A percentile compares a stretch with the other conserved stretches of the same genome.
These are phyloP conservation scores for Talaromyces sp. DNA, from an alignment of 2,329 filamentous ascomycete genomes.

Conservation along the genomic window DNA sequence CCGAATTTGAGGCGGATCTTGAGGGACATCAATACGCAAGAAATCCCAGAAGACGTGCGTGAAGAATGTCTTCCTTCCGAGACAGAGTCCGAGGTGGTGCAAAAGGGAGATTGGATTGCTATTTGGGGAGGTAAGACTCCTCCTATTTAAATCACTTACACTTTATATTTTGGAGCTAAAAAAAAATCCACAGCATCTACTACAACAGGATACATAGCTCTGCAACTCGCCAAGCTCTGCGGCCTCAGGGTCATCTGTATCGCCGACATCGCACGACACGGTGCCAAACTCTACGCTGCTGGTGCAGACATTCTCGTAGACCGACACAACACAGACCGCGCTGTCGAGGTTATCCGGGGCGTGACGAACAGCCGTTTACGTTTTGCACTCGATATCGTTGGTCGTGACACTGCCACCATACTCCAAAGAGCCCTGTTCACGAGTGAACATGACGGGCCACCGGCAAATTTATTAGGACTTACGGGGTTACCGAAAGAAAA, in stretches of 20 bases:
- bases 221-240: slow-evolving; percentile 62
- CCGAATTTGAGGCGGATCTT: slow-evolving; percentile 7
- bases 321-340: slow-evolving; percentile 59
- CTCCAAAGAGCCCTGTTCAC: slow-evolving; percentile 49
- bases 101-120: slow-evolving; percentile 61
- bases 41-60: slow-evolving; percentile 56
- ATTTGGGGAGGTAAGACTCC: slow-evolving; percentile 78
- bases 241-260: slow-evolving; percentile 61
- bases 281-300: slow-evolving; percentile 48
- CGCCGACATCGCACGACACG: slow-evolving; percentile 62
- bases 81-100: slow-evolving; percentile 46
- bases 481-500: slow-evolving; percentile 59
- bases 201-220: slow-evolving; percentile 60
- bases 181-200: slow-evolving; percentile 51
- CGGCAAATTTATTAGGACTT: slow-evolving; percentile 60
- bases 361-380: slow-evolving; percentile 54
- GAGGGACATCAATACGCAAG: slow-evolving; percentile 32
- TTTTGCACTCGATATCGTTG: slow-evolving; percentile 64
- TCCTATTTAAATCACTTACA: no score
- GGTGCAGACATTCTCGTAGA: slow-evolving; percentile 63
- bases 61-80: slow-evolving; percentile 57
- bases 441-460: slow-evolving; percentile 14
- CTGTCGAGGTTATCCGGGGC: slow-evolving; percentile 57
- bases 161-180: no score
- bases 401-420: slow-evolving; percentile 56